Evolutionary conservation across 2,329 filamentous ascomycete species (phyloP).

Genomic region (Cladosporium colombiae): DNA sequence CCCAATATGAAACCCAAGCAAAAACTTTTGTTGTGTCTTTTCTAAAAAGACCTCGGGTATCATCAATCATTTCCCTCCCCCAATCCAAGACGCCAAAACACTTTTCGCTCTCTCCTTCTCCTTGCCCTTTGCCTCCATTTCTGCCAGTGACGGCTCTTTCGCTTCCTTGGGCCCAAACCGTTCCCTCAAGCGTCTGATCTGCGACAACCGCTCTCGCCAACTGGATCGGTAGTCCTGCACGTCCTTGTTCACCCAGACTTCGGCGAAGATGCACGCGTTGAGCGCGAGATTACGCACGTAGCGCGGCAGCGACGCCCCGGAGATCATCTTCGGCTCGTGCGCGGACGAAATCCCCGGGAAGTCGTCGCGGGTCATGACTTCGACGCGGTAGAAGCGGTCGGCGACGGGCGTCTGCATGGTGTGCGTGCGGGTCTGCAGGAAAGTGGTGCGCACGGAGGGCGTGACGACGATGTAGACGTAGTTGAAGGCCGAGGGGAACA

Average conservation of each 20-base stretch:
- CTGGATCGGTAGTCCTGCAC: constrained; percentile 74
- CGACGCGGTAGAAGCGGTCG: constrained; percentile 77
- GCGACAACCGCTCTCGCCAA: constrained; percentile 83
- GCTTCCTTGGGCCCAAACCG: constrained; percentile 38
- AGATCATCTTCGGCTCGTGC: constrained; percentile 85
- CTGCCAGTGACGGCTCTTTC: not conserved
- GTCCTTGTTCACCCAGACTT: constrained; percentile 80
- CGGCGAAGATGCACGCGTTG: constrained; percentile 89
- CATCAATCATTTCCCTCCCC: constrained; percentile 21
- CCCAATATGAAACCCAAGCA: not conserved
- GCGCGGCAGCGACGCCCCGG: constrained; percentile 74
- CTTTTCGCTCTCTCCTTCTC: constrained; percentile 20
- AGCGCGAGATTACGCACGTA: constrained; percentile 88
- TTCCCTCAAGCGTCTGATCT: constrained; percentile 80
- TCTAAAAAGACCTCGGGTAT: constrained; percentile 7
- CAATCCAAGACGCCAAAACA: constrained; percentile 21
- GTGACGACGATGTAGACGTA: constrained; percentile 96
- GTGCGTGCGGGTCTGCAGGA: constrained; percentile 63
- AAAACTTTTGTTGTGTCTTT: constrained; percentile 17
- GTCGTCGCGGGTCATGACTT: constrained; percentile 81
- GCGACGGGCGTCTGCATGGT: constrained; percentile 36
- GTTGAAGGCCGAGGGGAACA: constrained; percentile 90
- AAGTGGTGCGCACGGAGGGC: constrained; percentile 77
- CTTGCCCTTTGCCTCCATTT: constrained; percentile 12
- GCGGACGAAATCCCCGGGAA: constrained; percentile 92